phyloP scores from a whole-genome alignment of 352 stramenopile species.

The Albugo laibachii region DNA sequence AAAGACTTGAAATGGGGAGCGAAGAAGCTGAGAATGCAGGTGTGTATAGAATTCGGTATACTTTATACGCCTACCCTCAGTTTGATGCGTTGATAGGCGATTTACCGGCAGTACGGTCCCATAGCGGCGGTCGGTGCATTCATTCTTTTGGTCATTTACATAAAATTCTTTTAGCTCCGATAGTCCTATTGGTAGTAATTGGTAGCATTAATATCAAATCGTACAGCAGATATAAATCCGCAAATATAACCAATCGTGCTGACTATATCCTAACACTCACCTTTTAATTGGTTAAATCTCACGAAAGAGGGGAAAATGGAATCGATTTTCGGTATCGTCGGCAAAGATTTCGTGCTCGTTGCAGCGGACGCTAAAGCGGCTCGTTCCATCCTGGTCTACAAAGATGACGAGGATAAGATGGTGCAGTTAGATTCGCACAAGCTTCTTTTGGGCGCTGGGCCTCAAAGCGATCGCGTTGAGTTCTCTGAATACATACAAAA shows the following conservation, averaged over 20 bases:
- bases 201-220: too few species aligned
- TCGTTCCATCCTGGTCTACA: conserved; percentile 85
- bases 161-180: conserved; percentile 66
- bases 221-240: too few species aligned
- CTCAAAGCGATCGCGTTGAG: conserved; percentile 57
- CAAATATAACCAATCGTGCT: background rate
- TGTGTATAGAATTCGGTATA: conserved; percentile 2
- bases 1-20: conserved; percentile 97
- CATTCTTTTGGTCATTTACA: conserved; percentile 78
- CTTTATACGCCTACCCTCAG: background rate
- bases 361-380: conserved; percentile 78
- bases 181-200: too few species aligned
- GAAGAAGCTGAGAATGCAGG: conserved; percentile 83
- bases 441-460: conserved; percentile 49
- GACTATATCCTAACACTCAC: background rate
- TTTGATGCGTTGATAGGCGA: conserved; percentile 13
- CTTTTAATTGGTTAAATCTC: background rate
- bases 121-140: conserved; percentile 67
- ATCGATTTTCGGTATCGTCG: conserved; percentile 77
- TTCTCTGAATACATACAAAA: conserved; percentile 81
- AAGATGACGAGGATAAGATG: conserved; percentile 83
- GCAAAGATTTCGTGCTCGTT: conserved; percentile 84
- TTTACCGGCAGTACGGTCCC: conserved; percentile 75
- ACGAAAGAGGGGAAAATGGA: conserved; percentile 21
- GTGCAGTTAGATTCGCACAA: conserved; percentile 68